Percentiles rank a stretch among this genome's conserved stretches.
Evolutionary conservation across 1,284 basidiomycete species (phyloP).

Genomic region (Boletus smithii): DNA sequence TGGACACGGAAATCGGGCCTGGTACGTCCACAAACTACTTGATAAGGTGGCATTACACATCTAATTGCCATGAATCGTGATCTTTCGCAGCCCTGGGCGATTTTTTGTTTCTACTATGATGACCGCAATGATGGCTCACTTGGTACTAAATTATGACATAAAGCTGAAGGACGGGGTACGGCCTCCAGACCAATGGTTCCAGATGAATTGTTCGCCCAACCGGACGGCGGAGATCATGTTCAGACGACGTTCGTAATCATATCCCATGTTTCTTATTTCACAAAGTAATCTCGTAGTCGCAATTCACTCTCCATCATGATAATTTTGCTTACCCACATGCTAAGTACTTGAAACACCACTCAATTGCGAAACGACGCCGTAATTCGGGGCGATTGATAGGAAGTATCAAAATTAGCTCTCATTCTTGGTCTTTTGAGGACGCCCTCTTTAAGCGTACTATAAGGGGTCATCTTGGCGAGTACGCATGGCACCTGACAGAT

Average conservation of each 20-base stretch:
- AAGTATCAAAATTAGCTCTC: conserved; percentile 3
- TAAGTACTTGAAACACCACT: too few species aligned
- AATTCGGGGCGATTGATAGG: conserved; percentile 18
- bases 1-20: conserved; percentile 42
- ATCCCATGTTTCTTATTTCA: conserved; percentile 6
- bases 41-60: background rate
- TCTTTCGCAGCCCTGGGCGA: conserved; percentile 34
- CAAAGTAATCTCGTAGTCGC: conserved; percentile 13
- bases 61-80: conserved; percentile 3
- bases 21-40: conserved; percentile 32
- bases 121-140: conserved; percentile 37
- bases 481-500: too few species aligned
- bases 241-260: conserved; percentile 23
- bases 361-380: conserved; percentile 7
- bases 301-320: conserved; percentile 11
- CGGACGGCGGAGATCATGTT: conserved; percentile 33
- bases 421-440: background rate
- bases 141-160: conserved; percentile 38
- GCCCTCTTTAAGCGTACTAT: background rate
- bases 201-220: conserved; percentile 34
- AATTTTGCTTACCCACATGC: conserved; percentile 9
- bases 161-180: conserved; percentile 35
- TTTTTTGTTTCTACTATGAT: conserved; percentile 38
- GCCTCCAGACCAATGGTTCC: conserved; percentile 38
- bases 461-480: background rate